Conservation (phyloP, 129 eudicot genomes). For the Flaveria trinervia region DNA sequence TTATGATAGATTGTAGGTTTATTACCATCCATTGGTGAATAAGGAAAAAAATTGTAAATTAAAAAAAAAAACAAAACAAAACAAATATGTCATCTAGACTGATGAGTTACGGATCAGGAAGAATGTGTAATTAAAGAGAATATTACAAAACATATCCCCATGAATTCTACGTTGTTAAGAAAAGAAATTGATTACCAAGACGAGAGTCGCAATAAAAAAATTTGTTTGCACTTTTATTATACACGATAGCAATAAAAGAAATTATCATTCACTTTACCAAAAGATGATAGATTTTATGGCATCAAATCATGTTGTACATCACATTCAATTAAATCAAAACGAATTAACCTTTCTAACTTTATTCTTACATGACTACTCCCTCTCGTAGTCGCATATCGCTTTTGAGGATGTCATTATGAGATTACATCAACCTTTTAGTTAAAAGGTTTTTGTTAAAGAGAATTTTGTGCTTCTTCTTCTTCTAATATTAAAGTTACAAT, state of each 20-base stretch:
- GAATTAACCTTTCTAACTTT: background rate
- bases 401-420: background rate
- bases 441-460: background rate
- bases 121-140: too few species aligned
- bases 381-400: background rate
- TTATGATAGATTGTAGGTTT: too few species aligned
- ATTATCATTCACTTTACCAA: background rate
- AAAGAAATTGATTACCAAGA: too few species aligned
- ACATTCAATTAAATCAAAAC: background rate
- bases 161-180: too few species aligned
- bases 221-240: background rate
- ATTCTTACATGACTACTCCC: background rate
- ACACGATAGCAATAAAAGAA: background rate
- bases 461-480: background rate
- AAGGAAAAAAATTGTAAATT: too few species aligned
- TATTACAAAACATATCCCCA: too few species aligned
- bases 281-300: background rate
- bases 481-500: background rate
- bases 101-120: too few species aligned
- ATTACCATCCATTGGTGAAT: too few species aligned
- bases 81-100: too few species aligned
- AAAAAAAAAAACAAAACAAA: too few species aligned
- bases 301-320: constrained; percentile 9
- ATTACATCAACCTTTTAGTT: background rate
- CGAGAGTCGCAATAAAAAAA: too few species aligned